Percentiles rank a stretch among this genome's conserved stretches.
Evolutionary conservation across 2,329 filamentous ascomycete species (phyloP).

Genomic region (Neonectria sp.): DNA sequence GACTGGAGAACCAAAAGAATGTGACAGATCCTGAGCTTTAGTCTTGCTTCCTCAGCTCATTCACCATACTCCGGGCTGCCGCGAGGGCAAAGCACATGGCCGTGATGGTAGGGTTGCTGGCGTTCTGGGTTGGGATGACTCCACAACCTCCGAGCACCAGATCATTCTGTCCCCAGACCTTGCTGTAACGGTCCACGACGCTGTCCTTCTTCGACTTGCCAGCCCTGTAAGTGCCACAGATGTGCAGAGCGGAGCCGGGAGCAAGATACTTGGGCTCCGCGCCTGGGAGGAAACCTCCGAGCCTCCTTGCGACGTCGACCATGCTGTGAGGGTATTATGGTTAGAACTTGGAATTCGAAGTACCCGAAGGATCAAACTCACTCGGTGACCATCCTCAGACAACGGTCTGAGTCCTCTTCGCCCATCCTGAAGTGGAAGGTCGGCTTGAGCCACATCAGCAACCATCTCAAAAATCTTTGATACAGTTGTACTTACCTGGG

Average conservation of each 20-base stretch:
- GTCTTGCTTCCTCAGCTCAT: not conserved
- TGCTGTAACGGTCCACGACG: conserved; percentile 6
- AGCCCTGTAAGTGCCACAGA: conserved; percentile 17
- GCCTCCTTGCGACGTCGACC: conserved; percentile 11
- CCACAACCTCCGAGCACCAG: conserved; percentile 14
- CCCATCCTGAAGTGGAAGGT: conserved; percentile 12
- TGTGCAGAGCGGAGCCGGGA: conserved; percentile 17
- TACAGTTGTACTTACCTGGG: not conserved
- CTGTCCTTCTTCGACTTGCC: not conserved
- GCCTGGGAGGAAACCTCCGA: conserved; percentile 17
- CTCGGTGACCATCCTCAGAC: conserved; percentile 10
- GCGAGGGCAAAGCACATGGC: conserved; percentile 16
- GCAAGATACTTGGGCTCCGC: conserved; percentile 23
- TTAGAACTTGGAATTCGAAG: not conserved
- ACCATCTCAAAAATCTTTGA: not conserved
- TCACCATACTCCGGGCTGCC: conserved; percentile 2
- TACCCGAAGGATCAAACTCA: not conserved
- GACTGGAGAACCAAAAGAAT: not conserved
- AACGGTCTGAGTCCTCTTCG: not conserved
- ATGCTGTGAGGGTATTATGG: not conserved
- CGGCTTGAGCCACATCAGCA: not conserved
- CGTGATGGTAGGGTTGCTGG: conserved; percentile 21
- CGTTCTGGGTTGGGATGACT: conserved; percentile 15
- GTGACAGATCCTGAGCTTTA: not conserved
- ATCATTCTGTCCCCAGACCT: conserved; percentile 17